Conservation (phyloP, 345 rosid species). For the Corchorus capsularis region DNA sequence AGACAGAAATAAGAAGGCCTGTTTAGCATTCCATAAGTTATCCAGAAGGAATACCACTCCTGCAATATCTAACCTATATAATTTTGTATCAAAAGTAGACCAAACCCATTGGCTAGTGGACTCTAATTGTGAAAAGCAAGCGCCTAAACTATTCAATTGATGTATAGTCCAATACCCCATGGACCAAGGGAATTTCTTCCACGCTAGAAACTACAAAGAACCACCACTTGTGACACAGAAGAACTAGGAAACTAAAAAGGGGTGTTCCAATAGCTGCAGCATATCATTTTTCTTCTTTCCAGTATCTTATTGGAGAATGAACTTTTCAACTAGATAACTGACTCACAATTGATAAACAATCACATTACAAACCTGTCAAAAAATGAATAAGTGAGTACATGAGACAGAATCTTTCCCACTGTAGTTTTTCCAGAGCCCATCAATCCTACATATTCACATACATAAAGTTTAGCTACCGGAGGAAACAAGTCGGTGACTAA, state of each 20-base stretch:
- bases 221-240: neutral
- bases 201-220: neutral
- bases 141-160: conserved; percentile 1
- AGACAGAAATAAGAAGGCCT: neutral
- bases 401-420: conserved; percentile 77
- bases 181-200: neutral
- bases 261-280: neutral
- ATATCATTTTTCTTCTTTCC: conserved; percentile 7
- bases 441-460: conserved; percentile 58
- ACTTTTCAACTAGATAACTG: conserved; percentile 8
- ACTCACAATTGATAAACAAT: neutral
- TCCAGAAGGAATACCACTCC: conserved; percentile 8
- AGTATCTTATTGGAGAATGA: neutral
- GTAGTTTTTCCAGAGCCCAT: conserved; percentile 99
- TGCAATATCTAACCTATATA: conserved; percentile 6
- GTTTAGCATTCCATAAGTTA: conserved; percentile 15
- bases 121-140: neutral
- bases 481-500: conserved; percentile 14
- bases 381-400: conserved; percentile 71
- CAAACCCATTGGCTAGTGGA: neutral
- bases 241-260: neutral
- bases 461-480: conserved; percentile 13
- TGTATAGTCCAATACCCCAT: conserved; percentile 1
- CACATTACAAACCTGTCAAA: conserved; percentile 67
- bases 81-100: neutral